A percentile compares a stretch with the other conserved stretches of the same genome.
phyloP scores from a whole-genome alignment of 1,284 basidiomycete genomes.

The Puccinia sorghi region DNA sequence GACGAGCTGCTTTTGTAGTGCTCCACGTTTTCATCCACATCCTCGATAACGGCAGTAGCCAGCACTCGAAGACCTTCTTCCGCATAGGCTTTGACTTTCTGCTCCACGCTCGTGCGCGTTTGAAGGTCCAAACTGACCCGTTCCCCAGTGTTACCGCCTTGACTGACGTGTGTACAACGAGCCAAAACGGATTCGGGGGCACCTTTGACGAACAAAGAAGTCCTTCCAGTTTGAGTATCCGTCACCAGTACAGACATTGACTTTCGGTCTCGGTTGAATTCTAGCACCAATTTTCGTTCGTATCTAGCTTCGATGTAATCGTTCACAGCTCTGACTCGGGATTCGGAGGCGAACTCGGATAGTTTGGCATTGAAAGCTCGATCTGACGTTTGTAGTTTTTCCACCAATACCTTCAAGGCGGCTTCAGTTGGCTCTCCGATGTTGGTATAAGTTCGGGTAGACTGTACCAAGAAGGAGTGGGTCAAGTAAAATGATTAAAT shows the following conservation, averaged over 20 bases:
- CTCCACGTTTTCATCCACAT: slow-evolving; percentile 69
- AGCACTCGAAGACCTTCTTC: slow-evolving; percentile 82
- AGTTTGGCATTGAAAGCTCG: slow-evolving; percentile 63
- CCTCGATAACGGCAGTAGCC: slow-evolving; percentile 80
- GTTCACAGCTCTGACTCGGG: slow-evolving; percentile 73
- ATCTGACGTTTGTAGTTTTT: slow-evolving; percentile 68
- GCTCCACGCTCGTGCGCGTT: slow-evolving; percentile 66
- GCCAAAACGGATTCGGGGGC: slow-evolving; percentile 93
- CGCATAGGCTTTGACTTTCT: slow-evolving; percentile 72
- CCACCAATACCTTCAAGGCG: slow-evolving; percentile 85
- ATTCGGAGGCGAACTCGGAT: slow-evolving; percentile 64
- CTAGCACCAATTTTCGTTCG: slow-evolving; percentile 83
- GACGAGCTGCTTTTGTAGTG: slow-evolving; percentile 78
- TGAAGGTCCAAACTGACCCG: slow-evolving; percentile 67
- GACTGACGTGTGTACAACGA: slow-evolving; percentile 73
- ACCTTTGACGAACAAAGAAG: slow-evolving; percentile 81
- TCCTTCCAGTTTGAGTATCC: slow-evolving; percentile 62
- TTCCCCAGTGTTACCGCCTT: slow-evolving; percentile 62
- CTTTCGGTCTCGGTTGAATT: slow-evolving; percentile 96
- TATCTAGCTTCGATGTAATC: slow-evolving; percentile 76
- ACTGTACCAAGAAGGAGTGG: slow-evolving; percentile 61
- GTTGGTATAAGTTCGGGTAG: slow-evolving; percentile 75
- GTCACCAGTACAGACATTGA: slow-evolving; percentile 94
- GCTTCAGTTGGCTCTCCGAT: slow-evolving; percentile 97
- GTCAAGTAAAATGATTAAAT: slow-evolving; percentile 27